These are phyloP conservation scores for Cyberlindnera nakhonratchasimensis DNA, from an alignment of 805 yeast species.

Conservation along the genomic window DNA sequence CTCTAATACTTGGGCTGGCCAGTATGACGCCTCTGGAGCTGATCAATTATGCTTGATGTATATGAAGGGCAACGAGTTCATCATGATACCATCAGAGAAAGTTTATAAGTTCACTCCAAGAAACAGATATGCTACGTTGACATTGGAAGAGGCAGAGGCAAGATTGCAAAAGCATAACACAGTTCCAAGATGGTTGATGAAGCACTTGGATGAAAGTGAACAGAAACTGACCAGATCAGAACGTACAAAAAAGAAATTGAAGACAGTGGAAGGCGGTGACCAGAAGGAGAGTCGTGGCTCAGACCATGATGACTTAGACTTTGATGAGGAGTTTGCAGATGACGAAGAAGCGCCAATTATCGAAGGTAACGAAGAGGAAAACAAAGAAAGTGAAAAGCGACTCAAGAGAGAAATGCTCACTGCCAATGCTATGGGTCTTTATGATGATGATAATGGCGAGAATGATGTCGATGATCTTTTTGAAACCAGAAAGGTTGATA, in stretches of 20 bases:
- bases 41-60: constrained; percentile 85
- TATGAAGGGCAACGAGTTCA: constrained; percentile 68
- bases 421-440: constrained; percentile 67
- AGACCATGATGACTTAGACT: constrained; percentile 90
- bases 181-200: constrained; percentile 95
- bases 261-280: constrained; percentile 45
- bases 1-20: constrained; percentile 90
- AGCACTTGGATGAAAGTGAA: constrained; percentile 68
- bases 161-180: constrained; percentile 76
- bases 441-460: constrained; percentile 57
- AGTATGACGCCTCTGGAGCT: constrained; percentile 84
- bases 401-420: constrained; percentile 81
- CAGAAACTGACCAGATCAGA: constrained; percentile 48
- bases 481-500: constrained; percentile 76
- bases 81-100: constrained; percentile 92
- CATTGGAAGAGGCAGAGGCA: constrained; percentile 94
- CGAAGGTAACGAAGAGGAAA: constrained; percentile 94
- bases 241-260: constrained; percentile 43
- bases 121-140: constrained; percentile 88
- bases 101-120: constrained; percentile 91
- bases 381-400: constrained; percentile 80
- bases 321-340: constrained; percentile 95
- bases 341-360: constrained; percentile 98
- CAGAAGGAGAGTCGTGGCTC: constrained; percentile 50
- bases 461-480: constrained; percentile 66